These are phyloP conservation scores for Artemisia argyi DNA, from an alignment of 129 eudicot species.

Conservation along the genomic window DNA sequence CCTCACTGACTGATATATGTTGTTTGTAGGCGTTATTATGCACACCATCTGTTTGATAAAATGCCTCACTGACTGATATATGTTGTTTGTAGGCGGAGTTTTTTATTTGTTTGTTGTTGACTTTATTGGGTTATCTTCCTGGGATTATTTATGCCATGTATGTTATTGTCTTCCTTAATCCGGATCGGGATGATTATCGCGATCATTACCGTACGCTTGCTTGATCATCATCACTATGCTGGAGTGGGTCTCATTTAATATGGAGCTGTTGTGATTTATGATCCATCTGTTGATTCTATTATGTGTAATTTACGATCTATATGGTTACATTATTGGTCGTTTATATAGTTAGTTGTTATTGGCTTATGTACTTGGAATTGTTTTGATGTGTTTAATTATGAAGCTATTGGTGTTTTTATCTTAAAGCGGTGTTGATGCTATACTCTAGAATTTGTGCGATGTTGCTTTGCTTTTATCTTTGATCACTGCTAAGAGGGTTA, in stretches of 20 bases:
- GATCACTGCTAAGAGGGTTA: not conserved
- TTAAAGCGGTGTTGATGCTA: slow-evolving; percentile 5
- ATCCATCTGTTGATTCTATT: slow-evolving; percentile 17
- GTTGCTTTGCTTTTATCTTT: not conserved
- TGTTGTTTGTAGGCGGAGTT: slow-evolving; percentile 69
- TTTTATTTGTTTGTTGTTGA: slow-evolving; percentile 51
- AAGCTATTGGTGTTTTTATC: slow-evolving; percentile 7
- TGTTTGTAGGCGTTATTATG: no score
- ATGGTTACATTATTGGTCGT: no score
- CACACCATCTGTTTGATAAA: slow-evolving; percentile 28
- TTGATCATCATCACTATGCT: slow-evolving; percentile 28
- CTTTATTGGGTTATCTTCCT: slow-evolving; percentile 61
- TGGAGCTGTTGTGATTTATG: slow-evolving; percentile 23
- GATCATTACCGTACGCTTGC: slow-evolving; percentile 39
- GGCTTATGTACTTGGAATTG: not conserved
- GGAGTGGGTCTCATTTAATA: not conserved
- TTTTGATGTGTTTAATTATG: slow-evolving; percentile 12
- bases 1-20: slow-evolving; percentile 23
- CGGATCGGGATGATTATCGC: slow-evolving; percentile 40
- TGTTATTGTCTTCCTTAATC: slow-evolving; percentile 49
- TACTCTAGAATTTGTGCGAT: not conserved
- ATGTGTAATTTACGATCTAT: not conserved
- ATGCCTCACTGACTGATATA: slow-evolving; percentile 27
- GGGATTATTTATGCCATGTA: slow-evolving; percentile 73
- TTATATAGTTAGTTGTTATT: no score